phyloP scores from a whole-genome alignment of 192 early-diverging fungal genomes.

The Coemansia sp. region DNA sequence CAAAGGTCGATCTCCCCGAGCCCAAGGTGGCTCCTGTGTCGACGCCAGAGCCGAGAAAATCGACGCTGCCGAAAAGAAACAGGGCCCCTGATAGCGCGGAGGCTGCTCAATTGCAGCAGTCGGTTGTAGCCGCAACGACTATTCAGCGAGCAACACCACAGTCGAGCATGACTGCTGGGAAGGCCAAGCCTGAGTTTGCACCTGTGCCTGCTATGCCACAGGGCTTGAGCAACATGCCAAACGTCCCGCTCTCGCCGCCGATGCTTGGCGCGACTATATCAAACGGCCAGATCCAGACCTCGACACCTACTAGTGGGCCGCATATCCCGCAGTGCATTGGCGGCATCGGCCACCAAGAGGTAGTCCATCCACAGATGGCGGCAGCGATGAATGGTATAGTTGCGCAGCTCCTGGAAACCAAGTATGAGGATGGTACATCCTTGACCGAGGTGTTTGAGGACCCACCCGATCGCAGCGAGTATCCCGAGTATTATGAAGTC shows the following conservation, averaged over 20 bases:
- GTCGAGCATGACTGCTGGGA: neutral
- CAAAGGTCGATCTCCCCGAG: constrained; percentile 42
- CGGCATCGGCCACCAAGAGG: constrained; percentile 47
- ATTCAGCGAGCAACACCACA: neutral
- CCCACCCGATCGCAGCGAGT: constrained; percentile 70
- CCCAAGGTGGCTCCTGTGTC: constrained; percentile 15
- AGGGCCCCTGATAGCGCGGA: constrained; percentile 13
- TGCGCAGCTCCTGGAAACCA: constrained; percentile 20
- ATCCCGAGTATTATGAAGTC: constrained; percentile 88
- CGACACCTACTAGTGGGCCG: constrained; percentile 10
- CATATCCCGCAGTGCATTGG: constrained; percentile 50
- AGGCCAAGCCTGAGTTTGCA: neutral
- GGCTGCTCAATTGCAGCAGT: neutral
- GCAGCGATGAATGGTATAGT: constrained; percentile 48
- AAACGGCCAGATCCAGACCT: constrained; percentile 7
- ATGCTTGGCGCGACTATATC: neutral
- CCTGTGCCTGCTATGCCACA: neutral
- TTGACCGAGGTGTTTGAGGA: constrained; percentile 77
- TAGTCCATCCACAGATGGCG: constrained; percentile 35
- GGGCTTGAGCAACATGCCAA: neutral
- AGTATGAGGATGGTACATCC: constrained; percentile 54
- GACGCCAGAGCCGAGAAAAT: constrained; percentile 11
- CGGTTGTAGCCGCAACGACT: neutral
- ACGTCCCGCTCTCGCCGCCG: neutral
- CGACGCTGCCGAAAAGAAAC: constrained; percentile 20